Percentiles rank a stretch among this genome's conserved stretches.
These are phyloP conservation scores for Stephanodiscus minutulus DNA, from an alignment of 108 stramenopile species.

Conservation along the genomic window DNA sequence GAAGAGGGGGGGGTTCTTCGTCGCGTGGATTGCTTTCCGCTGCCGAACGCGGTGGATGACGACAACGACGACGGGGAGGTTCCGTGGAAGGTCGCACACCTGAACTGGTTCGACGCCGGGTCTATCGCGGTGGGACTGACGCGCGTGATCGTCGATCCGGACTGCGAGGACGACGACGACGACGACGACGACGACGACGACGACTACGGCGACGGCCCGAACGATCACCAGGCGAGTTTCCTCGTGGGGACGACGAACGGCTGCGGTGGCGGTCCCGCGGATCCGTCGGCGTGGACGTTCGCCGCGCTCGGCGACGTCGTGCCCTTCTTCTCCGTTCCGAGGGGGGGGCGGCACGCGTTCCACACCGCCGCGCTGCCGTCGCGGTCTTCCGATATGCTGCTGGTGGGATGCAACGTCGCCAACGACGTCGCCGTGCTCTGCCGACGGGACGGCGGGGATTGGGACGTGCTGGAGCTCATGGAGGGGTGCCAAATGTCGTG, in stretches of 20 bases:
- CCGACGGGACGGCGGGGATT: slow-evolving; percentile 29
- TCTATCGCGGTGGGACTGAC: slow-evolving; percentile 64
- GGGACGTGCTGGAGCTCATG: slow-evolving; percentile 67
- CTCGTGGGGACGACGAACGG: slow-evolving; percentile 27
- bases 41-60: slow-evolving; percentile 6
- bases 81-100: slow-evolving; percentile 55
- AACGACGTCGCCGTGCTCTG: slow-evolving; percentile 64
- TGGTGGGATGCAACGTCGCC: slow-evolving; percentile 79
- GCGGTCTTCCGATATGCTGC: slow-evolving; percentile 39
- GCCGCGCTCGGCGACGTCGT: slow-evolving; percentile 76
- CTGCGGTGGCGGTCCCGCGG: slow-evolving; percentile 6
- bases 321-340: slow-evolving; percentile 83
- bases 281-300: slow-evolving; percentile 47
- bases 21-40: slow-evolving; percentile 21
- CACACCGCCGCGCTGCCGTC: slow-evolving; percentile 47
- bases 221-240: slow-evolving; percentile 61
- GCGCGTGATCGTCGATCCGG: slow-evolving; percentile 48
- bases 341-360: slow-evolving; percentile 72
- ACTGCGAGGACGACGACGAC: slow-evolving; percentile 14
- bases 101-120: slow-evolving; percentile 57
- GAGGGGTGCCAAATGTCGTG: slow-evolving; percentile 68
- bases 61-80: slow-evolving; percentile 18
- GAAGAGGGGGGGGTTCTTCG: slow-evolving; percentile 12
- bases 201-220: slow-evolving; percentile 62
- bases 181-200: slow-evolving; percentile 48